phyloP scores from a whole-genome alignment of 2,329 filamentous ascomycete genomes.

The Ophiostoma montium region DNA sequence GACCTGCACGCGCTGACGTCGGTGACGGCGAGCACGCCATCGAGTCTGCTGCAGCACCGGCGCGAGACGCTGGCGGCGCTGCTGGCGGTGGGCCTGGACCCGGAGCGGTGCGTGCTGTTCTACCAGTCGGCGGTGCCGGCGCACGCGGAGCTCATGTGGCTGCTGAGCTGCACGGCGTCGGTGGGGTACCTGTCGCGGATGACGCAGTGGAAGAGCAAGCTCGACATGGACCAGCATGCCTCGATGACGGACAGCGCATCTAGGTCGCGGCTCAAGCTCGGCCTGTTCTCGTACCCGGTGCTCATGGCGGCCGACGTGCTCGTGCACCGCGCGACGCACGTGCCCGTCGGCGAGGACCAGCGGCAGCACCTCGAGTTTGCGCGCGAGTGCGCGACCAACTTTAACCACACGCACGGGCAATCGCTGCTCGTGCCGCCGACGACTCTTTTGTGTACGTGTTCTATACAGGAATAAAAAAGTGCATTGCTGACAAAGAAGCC shows the following conservation, averaged over 20 bases:
- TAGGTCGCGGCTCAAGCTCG: conserved; percentile 57
- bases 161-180: conserved; percentile 78
- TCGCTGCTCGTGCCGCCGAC: conserved; percentile 53
- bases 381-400: conserved; percentile 70
- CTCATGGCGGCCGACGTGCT: conserved; percentile 91
- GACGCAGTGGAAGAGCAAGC: conserved; percentile 97
- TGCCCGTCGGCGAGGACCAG: conserved; percentile 95
- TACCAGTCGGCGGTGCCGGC: conserved; percentile 43
- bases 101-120: conserved; percentile 64
- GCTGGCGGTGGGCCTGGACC: conserved; percentile 71
- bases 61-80: conserved; percentile 66
- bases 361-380: conserved; percentile 88
- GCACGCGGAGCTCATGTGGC: conserved; percentile 93
- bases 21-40: conserved; percentile 20
- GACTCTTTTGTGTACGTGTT: conserved; percentile 43
- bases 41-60: conserved; percentile 44
- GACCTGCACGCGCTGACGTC: conserved; percentile 84
- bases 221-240: conserved; percentile 46
- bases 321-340: conserved; percentile 78
- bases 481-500: conserved; percentile 30
- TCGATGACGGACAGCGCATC: conserved; percentile 40
- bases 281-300: conserved; percentile 90
- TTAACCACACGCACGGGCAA: conserved; percentile 60
- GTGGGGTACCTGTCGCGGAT: conserved; percentile 94
- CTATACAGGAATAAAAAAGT: too few relatives aligned